Percentiles rank a stretch among this genome's conserved stretches.
Conservation (phyloP, 768 basidiomycete species). For the Coprinopsis sp. region DNA sequence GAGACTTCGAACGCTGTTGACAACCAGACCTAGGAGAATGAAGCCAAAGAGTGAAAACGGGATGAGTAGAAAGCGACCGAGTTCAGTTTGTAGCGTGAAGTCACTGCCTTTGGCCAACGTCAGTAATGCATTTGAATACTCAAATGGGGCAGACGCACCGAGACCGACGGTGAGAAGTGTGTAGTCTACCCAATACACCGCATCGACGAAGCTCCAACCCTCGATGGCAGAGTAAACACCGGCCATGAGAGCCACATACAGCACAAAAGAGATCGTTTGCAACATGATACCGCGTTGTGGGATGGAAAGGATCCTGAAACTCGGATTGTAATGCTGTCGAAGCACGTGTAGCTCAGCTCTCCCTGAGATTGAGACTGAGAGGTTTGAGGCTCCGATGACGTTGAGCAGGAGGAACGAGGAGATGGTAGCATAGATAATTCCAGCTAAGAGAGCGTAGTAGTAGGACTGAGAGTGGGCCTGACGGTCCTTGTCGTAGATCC, state of each 20-base stretch:
- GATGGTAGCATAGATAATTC: slow-evolving; percentile 23
- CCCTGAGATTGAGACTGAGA: too few relatives aligned
- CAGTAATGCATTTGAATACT: background rate
- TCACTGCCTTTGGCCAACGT: slow-evolving; percentile 14
- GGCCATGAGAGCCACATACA: slow-evolving; percentile 36
- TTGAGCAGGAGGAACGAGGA: slow-evolving; percentile 27
- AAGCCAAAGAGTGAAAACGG: slow-evolving; percentile 37
- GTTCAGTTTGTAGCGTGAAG: slow-evolving; percentile 26
- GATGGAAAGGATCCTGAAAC: slow-evolving; percentile 31
- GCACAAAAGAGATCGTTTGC: slow-evolving; percentile 34
- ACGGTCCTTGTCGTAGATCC: slow-evolving; percentile 3
- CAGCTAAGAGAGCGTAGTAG: slow-evolving; percentile 34
- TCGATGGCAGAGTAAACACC: slow-evolving; percentile 33
- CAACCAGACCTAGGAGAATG: slow-evolving; percentile 32
- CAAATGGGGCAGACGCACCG: slow-evolving; percentile 16
- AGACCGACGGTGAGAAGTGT: slow-evolving; percentile 37
- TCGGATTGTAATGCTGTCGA: slow-evolving; percentile 23
- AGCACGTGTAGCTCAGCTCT: too few relatives aligned
- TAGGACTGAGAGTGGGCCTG: slow-evolving; percentile 31
- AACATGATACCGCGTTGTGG: slow-evolving; percentile 41
- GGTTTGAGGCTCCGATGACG: slow-evolving; percentile 19
- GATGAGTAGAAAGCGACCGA: slow-evolving; percentile 27
- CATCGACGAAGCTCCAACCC: slow-evolving; percentile 34
- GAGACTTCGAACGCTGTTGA: slow-evolving; percentile 33
- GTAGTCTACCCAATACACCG: slow-evolving; percentile 39